Base-by-base conservation (phyloP, 495 filamentous ascomycete genomes). In the Haplographium delicatum region DNA sequence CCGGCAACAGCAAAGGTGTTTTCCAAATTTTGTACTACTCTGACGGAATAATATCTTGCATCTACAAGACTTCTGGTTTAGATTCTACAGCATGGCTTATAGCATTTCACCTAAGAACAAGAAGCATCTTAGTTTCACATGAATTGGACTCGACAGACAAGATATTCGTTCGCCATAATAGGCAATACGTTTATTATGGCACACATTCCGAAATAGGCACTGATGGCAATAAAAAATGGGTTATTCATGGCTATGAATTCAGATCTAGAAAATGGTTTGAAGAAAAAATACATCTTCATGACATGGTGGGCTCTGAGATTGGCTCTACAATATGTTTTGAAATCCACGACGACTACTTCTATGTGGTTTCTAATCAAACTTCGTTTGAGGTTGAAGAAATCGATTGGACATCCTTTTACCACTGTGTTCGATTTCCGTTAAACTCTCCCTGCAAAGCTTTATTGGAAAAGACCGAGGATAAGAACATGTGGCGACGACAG, bases 321-420 rank as follows among this genome's bases (percentile, higher is more conserved):
- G 81, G 81, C 6, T 76, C 77, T 35, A 84, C 78, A 1, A 68
- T 87, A 19, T 85, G 81, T 54, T 93, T 93, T 60, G 81, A 86
- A 51, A 79, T 90, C 30, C 69, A 83, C 53, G 68, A 81, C 22
- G 76, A 72, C n/a, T 72, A 80, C 57, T 81, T 93, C 24, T 90
- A 91, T 56, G 82, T 74, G 0, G 68, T 91, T 4, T 88, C 86
- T 2, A 89, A 83, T 42, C 73, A 81, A 53, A 74, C 75, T 6
- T 70, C 76, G 8, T 78, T 81, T 44, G 76, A 84, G 35, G 74
- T 81, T 5, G 78, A 85, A 43, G 82, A 86, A 47, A 60, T 74
- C 4, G 78, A 88, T 51, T 88, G 80, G 80, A 75, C 72, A 3
- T 88, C 85, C 0, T 84, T 77, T 59, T 91, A 90, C 57, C 71